These are phyloP conservation scores for Akanthomyces lecanii DNA, from an alignment of 2,329 filamentous ascomycete species.

Conservation along the genomic window DNA sequence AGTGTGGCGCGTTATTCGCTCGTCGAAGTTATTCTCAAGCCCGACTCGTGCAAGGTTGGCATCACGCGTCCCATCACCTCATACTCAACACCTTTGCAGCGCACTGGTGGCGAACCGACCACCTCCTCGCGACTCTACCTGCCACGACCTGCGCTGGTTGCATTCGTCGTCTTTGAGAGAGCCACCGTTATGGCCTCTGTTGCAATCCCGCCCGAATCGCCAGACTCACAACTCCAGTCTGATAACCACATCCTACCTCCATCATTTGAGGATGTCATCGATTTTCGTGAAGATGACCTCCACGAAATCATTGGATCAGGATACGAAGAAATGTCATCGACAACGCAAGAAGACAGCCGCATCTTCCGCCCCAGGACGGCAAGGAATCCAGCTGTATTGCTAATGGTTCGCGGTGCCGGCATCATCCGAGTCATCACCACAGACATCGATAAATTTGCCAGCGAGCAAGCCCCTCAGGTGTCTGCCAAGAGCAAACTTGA, in stretches of 20 bases:
- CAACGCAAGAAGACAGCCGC: conserved; percentile 43
- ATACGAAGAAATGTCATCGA: conserved; percentile 51
- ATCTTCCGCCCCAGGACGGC: conserved; percentile 48
- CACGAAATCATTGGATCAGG: conserved; percentile 62
- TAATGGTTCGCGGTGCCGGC: conserved; percentile 60
- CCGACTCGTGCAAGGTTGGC: conserved; percentile 51
- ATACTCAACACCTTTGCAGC: conserved; percentile 52
- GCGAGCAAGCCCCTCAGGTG: conserved; percentile 56
- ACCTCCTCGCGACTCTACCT: conserved; percentile 65
- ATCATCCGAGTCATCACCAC: conserved; percentile 56
- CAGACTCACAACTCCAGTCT: conserved; percentile 69
- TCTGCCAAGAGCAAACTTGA: conserved; percentile 87
- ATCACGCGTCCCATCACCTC: conserved; percentile 65
- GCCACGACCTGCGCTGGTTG: conserved; percentile 73
- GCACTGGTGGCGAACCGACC: conserved; percentile 31
- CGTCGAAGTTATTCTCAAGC: conserved; percentile 63
- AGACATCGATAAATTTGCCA: conserved; percentile 57
- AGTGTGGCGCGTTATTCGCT: conserved; percentile 63
- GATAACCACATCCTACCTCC: conserved; percentile 60
- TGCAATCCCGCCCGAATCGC: conserved; percentile 60
- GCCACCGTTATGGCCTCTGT: conserved; percentile 76
- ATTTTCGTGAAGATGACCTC: conserved; percentile 64
- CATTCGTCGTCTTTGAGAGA: conserved; percentile 75
- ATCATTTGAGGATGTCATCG: conserved; percentile 81
- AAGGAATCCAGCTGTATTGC: conserved; percentile 59